These are phyloP conservation scores for Pseudopyrenochaeta lycopersici DNA, from an alignment of 2,329 filamentous ascomycete species.

Conservation along the genomic window DNA sequence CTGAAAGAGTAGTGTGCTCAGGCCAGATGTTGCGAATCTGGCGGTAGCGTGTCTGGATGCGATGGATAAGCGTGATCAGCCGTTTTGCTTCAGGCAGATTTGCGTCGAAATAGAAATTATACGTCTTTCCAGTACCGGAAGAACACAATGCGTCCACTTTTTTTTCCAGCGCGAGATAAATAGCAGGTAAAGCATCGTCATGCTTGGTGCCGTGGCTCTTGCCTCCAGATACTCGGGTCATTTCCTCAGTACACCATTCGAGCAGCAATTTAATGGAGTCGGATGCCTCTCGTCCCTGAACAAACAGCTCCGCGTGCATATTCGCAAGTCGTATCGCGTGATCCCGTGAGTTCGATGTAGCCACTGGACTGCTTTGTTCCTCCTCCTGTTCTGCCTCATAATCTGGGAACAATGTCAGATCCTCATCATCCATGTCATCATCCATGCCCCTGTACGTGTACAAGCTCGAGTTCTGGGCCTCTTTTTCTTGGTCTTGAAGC, in stretches of 20 bases:
- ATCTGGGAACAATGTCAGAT: constrained; percentile 82
- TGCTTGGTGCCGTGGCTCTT: constrained; percentile 33
- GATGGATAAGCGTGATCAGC: constrained; percentile 73
- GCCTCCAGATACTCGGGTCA: constrained; percentile 37
- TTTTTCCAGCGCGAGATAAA: constrained; percentile 72
- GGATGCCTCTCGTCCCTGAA: constrained; percentile 22
- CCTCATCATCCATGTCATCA: constrained; percentile 78
- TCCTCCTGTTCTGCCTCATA: constrained; percentile 66
- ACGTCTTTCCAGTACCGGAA: constrained; percentile 53
- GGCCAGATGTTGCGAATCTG: constrained; percentile 72
- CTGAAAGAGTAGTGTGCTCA: constrained; percentile 79
- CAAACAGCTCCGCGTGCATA: constrained; percentile 45
- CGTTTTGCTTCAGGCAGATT: constrained; percentile 80
- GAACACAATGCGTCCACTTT: constrained; percentile 56
- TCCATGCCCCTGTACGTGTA: constrained; percentile 87
- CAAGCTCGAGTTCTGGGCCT: constrained; percentile 76
- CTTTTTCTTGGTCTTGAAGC: constrained; percentile 76
- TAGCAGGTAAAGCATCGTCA: constrained; percentile 69
- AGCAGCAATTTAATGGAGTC: constrained; percentile 39
- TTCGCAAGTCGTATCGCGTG: constrained; percentile 45
- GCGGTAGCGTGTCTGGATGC: constrained; percentile 75
- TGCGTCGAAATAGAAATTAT: constrained; percentile 89
- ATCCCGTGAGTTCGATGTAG: constrained; percentile 38
- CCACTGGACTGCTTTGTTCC: constrained; percentile 33
- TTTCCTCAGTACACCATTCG: constrained; percentile 40